Base-by-base conservation (phyloP, 352 stramenopile species). In the Globisporangium camurandrum region DNA sequence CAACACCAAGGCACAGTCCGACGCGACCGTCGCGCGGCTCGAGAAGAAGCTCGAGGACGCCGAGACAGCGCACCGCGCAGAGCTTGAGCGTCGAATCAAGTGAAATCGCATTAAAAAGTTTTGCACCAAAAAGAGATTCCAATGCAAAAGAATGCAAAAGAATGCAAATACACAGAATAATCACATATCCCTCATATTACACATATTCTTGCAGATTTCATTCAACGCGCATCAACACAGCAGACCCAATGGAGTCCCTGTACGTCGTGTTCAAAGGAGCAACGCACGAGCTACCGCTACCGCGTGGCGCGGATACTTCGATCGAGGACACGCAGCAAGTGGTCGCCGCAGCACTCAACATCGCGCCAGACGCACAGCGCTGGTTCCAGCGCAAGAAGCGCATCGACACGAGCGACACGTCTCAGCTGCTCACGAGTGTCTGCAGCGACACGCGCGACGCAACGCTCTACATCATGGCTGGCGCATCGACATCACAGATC, bases 351-450 rank as follows among this genome's bases (percentile, higher is more conserved):
- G 37, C 60, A 23, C 46, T 75, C 23, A 23, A 28, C 23, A 59
- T 86, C 0, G 38, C 63, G 3, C 36, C 11, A 12, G 77, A 86
- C 4, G 62, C 62, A 4, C 77, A 86, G 59, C 66, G 77, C 33
- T 58, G 83, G 27, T 84, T 88, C 56, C 63, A 82, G 52, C 63
- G 70, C 40, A 75, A 70, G 40, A 69, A 64, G 11, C 67, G 72
- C 28, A 39, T 88, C 14, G 62, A 84, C 43, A 63, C 56, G 41
- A 64, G 54, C 24, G 49, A 67, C 47, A 9, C 28, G 22, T 42
- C 36, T 19, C 4, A 51, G 23, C 38, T 51, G 6, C 42, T 74
- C 10, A 40, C 27, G 1, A 54, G 68, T 17, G 58, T 64, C 11
- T 81, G 69, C 28, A 56, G 69, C 5, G 61, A 51, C 23, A 61